These are phyloP conservation scores for Lizonia empirigonia DNA, from an alignment of 2,329 filamentous ascomycete genomes.

Conservation along the genomic window DNA sequence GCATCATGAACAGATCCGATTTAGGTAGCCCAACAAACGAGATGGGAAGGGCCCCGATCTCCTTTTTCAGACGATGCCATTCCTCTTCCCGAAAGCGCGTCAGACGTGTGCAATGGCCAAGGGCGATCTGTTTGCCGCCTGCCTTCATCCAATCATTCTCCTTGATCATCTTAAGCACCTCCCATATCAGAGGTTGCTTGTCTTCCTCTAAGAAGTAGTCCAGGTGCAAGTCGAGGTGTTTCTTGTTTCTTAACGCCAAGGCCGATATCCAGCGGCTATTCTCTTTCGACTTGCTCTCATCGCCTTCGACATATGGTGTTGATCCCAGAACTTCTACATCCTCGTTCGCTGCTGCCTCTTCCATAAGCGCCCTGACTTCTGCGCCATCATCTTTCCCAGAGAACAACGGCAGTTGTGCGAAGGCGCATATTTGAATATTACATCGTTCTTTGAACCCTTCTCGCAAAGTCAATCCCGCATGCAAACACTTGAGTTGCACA, in stretches of 20 bases:
- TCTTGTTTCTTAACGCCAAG: conserved; percentile 55
- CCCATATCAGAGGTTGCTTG: conserved; percentile 59
- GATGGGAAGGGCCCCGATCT: conserved; percentile 62
- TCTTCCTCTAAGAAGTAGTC: conserved; percentile 68
- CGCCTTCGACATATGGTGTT: conserved; percentile 72
- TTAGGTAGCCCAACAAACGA: conserved; percentile 73
- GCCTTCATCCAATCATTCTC: conserved; percentile 56
- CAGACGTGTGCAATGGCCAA: conserved; percentile 73
- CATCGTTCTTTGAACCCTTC: conserved; percentile 59
- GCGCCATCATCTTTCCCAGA: conserved; percentile 58
- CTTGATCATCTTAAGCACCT: conserved; percentile 60
- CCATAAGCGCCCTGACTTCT: conserved; percentile 59
- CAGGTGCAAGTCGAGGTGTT: conserved; percentile 73
- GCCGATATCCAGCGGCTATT: conserved; percentile 70
- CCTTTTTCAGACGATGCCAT: conserved; percentile 56
- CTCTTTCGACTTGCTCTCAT: conserved; percentile 52
- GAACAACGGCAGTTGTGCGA: conserved; percentile 73
- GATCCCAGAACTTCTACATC: conserved; percentile 67
- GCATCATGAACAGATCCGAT: conserved; percentile 75
- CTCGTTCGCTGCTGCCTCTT: conserved; percentile 49
- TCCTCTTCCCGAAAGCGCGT: conserved; percentile 60
- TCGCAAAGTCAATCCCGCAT: conserved; percentile 64
- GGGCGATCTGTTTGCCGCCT: conserved; percentile 44
- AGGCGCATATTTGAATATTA: conserved; percentile 70
- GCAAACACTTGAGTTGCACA: conserved; percentile 63